phyloP scores from a whole-genome alignment of 1,284 basidiomycete species.

The Malassezia dermatis region DNA sequence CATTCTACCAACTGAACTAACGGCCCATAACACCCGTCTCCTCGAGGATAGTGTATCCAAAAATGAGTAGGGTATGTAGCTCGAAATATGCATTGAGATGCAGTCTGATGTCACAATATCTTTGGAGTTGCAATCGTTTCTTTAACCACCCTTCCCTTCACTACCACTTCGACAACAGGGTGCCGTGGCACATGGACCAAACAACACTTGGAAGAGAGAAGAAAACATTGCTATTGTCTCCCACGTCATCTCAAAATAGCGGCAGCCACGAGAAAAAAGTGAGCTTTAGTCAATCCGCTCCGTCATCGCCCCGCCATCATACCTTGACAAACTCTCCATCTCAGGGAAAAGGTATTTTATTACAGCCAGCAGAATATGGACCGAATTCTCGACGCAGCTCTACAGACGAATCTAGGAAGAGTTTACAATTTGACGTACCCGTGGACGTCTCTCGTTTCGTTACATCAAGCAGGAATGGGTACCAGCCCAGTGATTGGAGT shows the following conservation, averaged over 20 bases:
- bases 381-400: not conserved
- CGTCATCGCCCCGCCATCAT: not conserved
- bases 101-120: not conserved
- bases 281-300: not conserved
- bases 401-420: not conserved
- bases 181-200: not conserved
- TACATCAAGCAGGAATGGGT: not conserved
- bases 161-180: not conserved
- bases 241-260: not conserved
- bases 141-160: not conserved
- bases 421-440: not conserved
- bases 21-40: constrained; percentile 9
- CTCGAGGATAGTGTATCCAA: not conserved
- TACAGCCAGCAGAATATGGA: constrained; percentile 2
- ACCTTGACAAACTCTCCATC: not conserved
- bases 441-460: not conserved
- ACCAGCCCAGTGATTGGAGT: constrained; percentile 8
- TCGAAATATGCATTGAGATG: not conserved
- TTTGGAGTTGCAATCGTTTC: not conserved
- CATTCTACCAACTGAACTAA: constrained; percentile 24
- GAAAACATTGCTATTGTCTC: not conserved
- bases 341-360: not conserved
- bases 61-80: not conserved
- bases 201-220: not conserved
- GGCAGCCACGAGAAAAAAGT: not conserved